Base-by-base conservation (phyloP, 768 basidiomycete genomes). In the Pleurotus djamor region DNA sequence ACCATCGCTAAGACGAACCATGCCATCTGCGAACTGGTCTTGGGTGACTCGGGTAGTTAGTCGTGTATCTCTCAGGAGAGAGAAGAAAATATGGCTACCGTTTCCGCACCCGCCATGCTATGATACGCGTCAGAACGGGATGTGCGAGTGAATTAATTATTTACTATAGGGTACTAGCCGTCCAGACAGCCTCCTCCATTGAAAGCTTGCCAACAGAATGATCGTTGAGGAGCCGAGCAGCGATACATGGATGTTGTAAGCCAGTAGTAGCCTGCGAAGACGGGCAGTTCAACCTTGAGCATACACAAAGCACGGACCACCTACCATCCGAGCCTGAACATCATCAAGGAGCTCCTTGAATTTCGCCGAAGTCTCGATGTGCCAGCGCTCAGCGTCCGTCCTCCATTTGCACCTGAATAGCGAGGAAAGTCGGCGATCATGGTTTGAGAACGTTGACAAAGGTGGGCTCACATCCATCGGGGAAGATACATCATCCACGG, bases 21-120 rank as follows among this genome's bases (percentile, higher is more conserved):
- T 16, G 59, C 41, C 13, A 66, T 51, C 9, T 57, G 52, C 21
- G 52, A 52, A 1, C 14, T 44, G 3, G 64, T 64, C 65, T 65
- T 38, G 14, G 49, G 21, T n/a, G 2, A 6, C n/a, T 14, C 4
- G 52, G 57, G 14, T 21, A 34, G 12, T 34, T 28, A 41, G 28
- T 28, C n/a, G n/a, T 8, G 13, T 7, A n/a, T 13, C 35, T 44
- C 9, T 21, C 13, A 13, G 34, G 50, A 13, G 17, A 9, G 13
- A 34, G 50, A 13, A 16, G 41, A 10, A 38, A 10, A 58, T 10
- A n/a, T 28, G 64, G 64, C 35, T 13, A 72, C 71, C 16, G 71
- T 71, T 48, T 79, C 76, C 17, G 73, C 67, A 0, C 74, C 79
- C 37, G 70, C 79, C 16, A 41, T 14, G 14, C 38, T 41, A 7